Percentiles rank a stretch among this genome's conserved stretches.
These are phyloP conservation scores for Rhodomyrtus tomentosa DNA, from an alignment of 345 rosid genomes.

Conservation along the genomic window DNA sequence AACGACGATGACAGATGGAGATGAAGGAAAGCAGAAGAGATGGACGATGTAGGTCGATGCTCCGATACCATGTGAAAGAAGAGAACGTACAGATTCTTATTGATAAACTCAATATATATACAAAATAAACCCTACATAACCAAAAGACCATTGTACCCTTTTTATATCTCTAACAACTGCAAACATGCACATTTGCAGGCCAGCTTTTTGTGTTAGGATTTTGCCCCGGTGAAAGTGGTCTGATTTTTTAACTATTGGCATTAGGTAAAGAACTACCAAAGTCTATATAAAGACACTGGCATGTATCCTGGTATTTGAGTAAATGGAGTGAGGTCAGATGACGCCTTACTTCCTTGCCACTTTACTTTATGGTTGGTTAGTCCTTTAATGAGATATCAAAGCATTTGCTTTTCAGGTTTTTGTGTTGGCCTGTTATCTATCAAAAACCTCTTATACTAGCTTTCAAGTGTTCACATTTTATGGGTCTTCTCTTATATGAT, in stretches of 20 bases:
- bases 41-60: too few relatives aligned
- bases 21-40: too few relatives aligned
- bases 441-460: not conserved
- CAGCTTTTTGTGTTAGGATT: not conserved
- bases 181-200: not conserved
- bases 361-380: not conserved
- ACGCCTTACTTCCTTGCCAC: not conserved
- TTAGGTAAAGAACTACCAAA: not conserved
- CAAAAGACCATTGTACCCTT: too few relatives aligned
- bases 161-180: too few relatives aligned
- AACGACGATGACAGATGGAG: too few relatives aligned
- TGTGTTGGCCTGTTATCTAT: not conserved
- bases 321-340: not conserved
- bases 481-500: not conserved
- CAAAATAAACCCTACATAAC: too few relatives aligned
- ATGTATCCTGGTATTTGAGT: not conserved
- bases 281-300: not conserved
- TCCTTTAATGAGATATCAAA: not conserved
- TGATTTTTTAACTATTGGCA: not conserved
- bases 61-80: too few relatives aligned
- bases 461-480: not conserved
- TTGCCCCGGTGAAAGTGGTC: not conserved
- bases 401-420: not conserved
- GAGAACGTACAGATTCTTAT: too few relatives aligned
- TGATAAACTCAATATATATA: too few relatives aligned